Evolutionary conservation across 345 rosid genomes (phyloP).

Genomic region (Tarenaya hassleriana): DNA sequence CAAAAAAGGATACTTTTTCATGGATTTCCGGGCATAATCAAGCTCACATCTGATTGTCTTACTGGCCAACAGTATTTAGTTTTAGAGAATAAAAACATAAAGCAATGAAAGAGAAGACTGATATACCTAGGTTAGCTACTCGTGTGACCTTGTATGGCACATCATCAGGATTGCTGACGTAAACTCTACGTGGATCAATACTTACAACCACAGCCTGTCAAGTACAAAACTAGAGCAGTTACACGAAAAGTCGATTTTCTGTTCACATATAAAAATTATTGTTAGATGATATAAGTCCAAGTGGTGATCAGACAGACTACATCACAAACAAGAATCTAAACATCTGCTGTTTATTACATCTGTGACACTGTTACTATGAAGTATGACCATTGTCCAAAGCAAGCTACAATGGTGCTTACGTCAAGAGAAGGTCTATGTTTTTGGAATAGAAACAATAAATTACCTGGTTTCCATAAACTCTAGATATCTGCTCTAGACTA

Average conservation of each 20-base stretch:
- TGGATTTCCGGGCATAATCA: background rate
- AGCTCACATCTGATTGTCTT: background rate
- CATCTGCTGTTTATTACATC: constrained; percentile 13
- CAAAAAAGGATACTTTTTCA: no score
- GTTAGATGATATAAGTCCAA: no score
- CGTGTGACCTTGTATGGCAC: constrained; percentile 59
- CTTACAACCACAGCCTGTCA: constrained; percentile 97
- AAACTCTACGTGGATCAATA: constrained; percentile 91
- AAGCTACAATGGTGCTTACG: background rate
- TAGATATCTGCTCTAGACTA: constrained; percentile 90
- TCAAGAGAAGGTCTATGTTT: constrained; percentile 3
- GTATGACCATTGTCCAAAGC: constrained; percentile 1
- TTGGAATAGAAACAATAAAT: constrained; percentile 16
- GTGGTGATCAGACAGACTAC: background rate
- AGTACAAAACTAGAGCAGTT: constrained; percentile 13
- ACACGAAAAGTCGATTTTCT: constrained; percentile 1
- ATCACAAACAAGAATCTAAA: constrained; percentile 7
- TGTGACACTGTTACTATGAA: constrained; percentile 9
- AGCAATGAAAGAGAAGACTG: constrained; percentile 2
- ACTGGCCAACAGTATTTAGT: constrained; percentile 1
- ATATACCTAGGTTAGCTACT: constrained; percentile 64
- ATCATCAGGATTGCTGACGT: constrained; percentile 59
- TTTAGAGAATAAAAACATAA: constrained; percentile 6
- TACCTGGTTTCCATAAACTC: constrained; percentile 97
- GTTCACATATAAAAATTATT: background rate